Evolutionary conservation across 2,329 filamentous ascomycete genomes (phyloP).

Genomic region (Leptodontidium sp.): DNA sequence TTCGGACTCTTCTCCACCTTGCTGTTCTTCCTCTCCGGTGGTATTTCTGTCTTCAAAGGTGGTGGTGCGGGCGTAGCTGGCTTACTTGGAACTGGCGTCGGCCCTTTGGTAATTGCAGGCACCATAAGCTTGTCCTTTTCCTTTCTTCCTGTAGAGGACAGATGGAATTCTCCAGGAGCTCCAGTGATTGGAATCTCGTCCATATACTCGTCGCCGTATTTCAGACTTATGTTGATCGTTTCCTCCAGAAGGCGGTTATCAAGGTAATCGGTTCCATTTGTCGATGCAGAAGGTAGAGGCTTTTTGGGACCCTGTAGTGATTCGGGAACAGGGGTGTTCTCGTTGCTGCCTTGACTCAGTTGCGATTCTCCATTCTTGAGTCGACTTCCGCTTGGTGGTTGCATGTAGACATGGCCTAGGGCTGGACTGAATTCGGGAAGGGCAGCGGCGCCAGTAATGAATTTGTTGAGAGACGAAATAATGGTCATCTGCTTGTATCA

Average conservation of each 20-base stretch:
- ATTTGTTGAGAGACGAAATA: constrained; percentile 45
- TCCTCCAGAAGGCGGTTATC: constrained; percentile 56
- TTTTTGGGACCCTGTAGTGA: constrained; percentile 38
- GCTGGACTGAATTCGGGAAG: constrained; percentile 57
- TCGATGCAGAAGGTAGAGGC: constrained; percentile 23
- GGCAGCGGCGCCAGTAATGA: constrained; percentile 45
- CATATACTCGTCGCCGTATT: constrained; percentile 70
- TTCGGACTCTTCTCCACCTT: constrained; percentile 46
- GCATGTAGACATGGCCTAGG: constrained; percentile 53
- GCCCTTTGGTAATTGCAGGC: constrained; percentile 31
- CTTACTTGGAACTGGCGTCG: constrained; percentile 30
- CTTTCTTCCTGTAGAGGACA: constrained; percentile 65
- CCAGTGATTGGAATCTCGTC: constrained; percentile 75
- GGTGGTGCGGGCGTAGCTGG: constrained; percentile 35
- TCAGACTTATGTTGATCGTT: constrained; percentile 64
- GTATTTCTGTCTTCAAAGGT: constrained; percentile 42
- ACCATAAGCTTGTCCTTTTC: constrained; percentile 43
- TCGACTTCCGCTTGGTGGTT: constrained; percentile 34
- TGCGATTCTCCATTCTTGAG: constrained; percentile 37
- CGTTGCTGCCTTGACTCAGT: constrained; percentile 43
- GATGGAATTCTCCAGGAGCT: constrained; percentile 70
- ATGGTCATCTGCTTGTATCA: constrained; percentile 33
- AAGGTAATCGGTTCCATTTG: constrained; percentile 40
- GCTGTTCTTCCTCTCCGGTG: constrained; percentile 41
- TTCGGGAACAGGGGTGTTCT: constrained; percentile 57